Conservation (phyloP, 2,329 filamentous ascomycete species). For the Aspergillus texensis region DNA sequence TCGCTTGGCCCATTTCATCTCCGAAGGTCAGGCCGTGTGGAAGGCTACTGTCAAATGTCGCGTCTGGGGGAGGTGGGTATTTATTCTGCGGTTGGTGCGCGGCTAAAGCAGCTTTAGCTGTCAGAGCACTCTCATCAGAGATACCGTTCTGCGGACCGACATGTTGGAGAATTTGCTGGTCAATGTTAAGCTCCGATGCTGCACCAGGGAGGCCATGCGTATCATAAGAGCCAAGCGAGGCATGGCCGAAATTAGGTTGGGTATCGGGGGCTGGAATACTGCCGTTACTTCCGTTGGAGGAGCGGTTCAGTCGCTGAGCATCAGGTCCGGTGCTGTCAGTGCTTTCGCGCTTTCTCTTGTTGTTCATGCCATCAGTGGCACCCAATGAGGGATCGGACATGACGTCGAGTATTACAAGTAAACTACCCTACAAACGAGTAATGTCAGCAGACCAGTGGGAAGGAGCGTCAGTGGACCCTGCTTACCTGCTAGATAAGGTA, state of each 20-base stretch:
- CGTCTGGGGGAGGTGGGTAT: slow-evolving; percentile 47
- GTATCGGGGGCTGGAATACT: slow-evolving; percentile 38
- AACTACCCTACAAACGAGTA: slow-evolving; percentile 3
- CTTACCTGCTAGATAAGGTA: slow-evolving; percentile 2
- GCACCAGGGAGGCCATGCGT: slow-evolving; percentile 39
- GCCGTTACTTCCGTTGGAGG: slow-evolving; percentile 44
- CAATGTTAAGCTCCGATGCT: slow-evolving; percentile 45
- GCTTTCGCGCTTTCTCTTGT: slow-evolving; percentile 47
- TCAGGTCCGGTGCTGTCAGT: slow-evolving; percentile 44
- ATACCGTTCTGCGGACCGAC: slow-evolving; percentile 58
- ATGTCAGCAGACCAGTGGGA: slow-evolving; percentile 9
- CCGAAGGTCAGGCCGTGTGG: slow-evolving; percentile 40
- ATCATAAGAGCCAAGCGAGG: slow-evolving; percentile 39
- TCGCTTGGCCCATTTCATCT: slow-evolving; percentile 45
- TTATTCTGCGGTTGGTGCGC: slow-evolving; percentile 48
- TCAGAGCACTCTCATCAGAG: slow-evolving; percentile 49
- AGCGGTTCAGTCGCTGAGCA: slow-evolving; percentile 43
- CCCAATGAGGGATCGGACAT: slow-evolving; percentile 46
- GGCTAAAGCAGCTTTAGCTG: slow-evolving; percentile 51
- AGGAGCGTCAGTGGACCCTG: neutral
- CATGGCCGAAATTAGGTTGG: slow-evolving; percentile 39
- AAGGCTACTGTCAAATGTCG: slow-evolving; percentile 41
- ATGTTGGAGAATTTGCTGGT: slow-evolving; percentile 52
- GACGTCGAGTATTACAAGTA: slow-evolving; percentile 7
- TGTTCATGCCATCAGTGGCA: slow-evolving; percentile 34